Percentiles rank a stretch among this genome's conserved stretches.
Conservation (phyloP, 805 yeast genomes). For the Candida schatavii region DNA sequence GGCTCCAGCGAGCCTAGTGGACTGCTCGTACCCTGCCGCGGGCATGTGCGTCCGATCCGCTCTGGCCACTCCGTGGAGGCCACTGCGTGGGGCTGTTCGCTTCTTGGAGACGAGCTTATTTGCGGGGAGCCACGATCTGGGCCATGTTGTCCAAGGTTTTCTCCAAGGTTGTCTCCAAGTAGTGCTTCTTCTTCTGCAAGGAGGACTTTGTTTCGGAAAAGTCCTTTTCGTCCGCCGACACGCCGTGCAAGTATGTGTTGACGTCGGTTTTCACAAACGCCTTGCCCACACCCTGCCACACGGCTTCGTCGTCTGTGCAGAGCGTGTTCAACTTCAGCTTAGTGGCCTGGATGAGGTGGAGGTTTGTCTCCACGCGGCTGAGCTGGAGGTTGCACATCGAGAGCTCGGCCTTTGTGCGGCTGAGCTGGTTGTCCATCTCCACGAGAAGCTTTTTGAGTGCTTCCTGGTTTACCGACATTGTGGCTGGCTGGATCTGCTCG, state of each 20-base stretch:
- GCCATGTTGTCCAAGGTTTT: constrained; percentile 67
- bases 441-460: constrained; percentile 52
- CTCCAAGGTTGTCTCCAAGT: constrained; percentile 73
- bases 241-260: constrained; percentile 44
- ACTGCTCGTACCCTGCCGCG: too few species aligned
- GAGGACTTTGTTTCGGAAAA: constrained; percentile 58
- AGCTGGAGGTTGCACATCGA: constrained; percentile 52
- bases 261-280: constrained; percentile 54
- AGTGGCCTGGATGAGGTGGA: constrained; percentile 56
- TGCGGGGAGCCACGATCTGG: constrained; percentile 41
- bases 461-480: constrained; percentile 45
- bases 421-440: constrained; percentile 67
- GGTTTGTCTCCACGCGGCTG: constrained; percentile 46
- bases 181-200: constrained; percentile 64
- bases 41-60: too few species aligned
- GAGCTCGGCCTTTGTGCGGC: constrained; percentile 57
- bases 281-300: constrained; percentile 87
- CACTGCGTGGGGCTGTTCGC: too few species aligned
- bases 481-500: too few species aligned
- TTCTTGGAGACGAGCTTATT: too few species aligned
- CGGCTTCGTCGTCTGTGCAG: constrained; percentile 44
- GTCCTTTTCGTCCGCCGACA: constrained; percentile 51
- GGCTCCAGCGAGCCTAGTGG: too few species aligned
- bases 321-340: constrained; percentile 47
- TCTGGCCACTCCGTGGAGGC: too few species aligned